These are phyloP conservation scores for Xylaria sp. DNA, from an alignment of 2,329 filamentous ascomycete genomes.

Conservation along the genomic window DNA sequence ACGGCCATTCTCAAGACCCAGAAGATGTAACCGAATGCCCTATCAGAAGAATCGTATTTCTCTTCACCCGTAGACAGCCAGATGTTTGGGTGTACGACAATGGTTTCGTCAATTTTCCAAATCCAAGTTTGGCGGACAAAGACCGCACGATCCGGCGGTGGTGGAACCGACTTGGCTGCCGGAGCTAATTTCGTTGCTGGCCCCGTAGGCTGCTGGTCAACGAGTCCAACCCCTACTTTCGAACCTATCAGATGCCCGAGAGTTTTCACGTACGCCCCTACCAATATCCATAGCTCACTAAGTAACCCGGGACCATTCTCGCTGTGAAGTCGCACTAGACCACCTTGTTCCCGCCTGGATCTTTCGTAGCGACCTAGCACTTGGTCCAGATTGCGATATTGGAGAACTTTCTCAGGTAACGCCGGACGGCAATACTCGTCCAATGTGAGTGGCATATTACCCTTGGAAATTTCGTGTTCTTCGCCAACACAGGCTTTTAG, in stretches of 20 bases:
- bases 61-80: no score
- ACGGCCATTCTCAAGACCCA: neutral
- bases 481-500: no score
- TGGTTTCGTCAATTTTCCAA: conserved; percentile 10
- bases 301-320: neutral
- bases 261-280: neutral
- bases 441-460: conserved; percentile 13
- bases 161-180: no score
- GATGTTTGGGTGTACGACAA: no score
- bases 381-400: conserved; percentile 5
- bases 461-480: no score
- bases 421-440: conserved; percentile 25
- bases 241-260: no score
- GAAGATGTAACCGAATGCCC: no score
- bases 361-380: conserved; percentile 19
- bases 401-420: neutral
- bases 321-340: neutral
- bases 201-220: neutral
- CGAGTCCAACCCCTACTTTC: no score
- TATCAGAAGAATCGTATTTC: no score
- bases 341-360: no score
- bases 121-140: conserved; percentile 18
- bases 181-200: neutral
- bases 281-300: conserved; percentile 4
- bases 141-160: neutral